A percentile compares a stretch with the other conserved stretches of the same genome.
phyloP scores from a whole-genome alignment of 805 yeast genomes.

The Yamadazyma sp. region DNA sequence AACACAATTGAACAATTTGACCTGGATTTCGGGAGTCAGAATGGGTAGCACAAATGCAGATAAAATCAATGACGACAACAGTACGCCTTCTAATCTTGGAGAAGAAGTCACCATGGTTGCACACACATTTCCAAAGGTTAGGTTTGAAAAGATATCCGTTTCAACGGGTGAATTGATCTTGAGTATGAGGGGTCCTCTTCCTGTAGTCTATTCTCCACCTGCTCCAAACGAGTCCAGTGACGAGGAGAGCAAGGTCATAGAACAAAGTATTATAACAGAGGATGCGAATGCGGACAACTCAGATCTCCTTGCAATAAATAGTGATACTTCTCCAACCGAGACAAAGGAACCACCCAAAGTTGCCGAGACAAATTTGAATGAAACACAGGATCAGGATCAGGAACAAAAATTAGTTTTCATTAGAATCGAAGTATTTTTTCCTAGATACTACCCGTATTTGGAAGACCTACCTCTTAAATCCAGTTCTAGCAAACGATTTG shows the following conservation, averaged over 20 bases:
- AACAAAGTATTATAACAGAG: slow-evolving; percentile 3
- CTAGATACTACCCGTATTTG: slow-evolving; percentile 66
- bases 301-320: background rate
- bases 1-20: slow-evolving; percentile 60
- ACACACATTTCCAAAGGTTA: slow-evolving; percentile 80
- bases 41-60: slow-evolving; percentile 53
- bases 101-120: slow-evolving; percentile 91
- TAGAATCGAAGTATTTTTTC: slow-evolving; percentile 68
- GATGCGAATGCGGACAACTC: slow-evolving; percentile 2
- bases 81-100: slow-evolving; percentile 65
- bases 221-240: slow-evolving; percentile 2
- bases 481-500: slow-evolving; percentile 18
- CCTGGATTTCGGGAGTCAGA: slow-evolving; percentile 92
- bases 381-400: slow-evolving; percentile 13
- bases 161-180: slow-evolving; percentile 77
- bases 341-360: slow-evolving; percentile 3
- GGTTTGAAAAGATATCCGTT: slow-evolving; percentile 85
- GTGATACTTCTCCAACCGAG: slow-evolving; percentile 2
- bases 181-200: slow-evolving; percentile 66
- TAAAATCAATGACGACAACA: slow-evolving; percentile 22
- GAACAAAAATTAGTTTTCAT: slow-evolving; percentile 57
- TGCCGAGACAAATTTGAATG: background rate
- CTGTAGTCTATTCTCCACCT: slow-evolving; percentile 10
- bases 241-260: background rate
- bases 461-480: slow-evolving; percentile 37